Percentiles rank a stretch among this genome's conserved stretches.
Conservation (phyloP, 345 rosid species). For the Salix viminalis region DNA sequence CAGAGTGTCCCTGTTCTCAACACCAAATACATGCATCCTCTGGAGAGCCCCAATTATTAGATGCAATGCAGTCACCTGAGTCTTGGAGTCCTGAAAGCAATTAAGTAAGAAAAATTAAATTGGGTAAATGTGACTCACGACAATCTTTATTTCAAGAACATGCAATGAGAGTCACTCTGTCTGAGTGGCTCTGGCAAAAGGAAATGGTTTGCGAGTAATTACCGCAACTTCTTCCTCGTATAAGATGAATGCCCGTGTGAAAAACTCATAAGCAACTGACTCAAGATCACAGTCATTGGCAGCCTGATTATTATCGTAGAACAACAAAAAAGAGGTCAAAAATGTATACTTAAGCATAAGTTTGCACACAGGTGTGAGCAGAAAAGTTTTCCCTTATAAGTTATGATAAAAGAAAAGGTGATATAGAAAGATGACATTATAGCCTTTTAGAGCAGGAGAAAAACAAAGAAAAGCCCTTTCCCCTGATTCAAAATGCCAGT, state of each 20-base stretch:
- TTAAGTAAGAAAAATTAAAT: not conserved
- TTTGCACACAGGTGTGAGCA: not conserved
- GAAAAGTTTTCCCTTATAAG: not conserved
- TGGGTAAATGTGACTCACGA: not conserved
- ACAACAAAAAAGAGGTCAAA: not conserved
- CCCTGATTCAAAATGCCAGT: not conserved
- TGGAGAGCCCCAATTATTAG: slow-evolving; percentile 89
- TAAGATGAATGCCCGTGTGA: slow-evolving; percentile 83
- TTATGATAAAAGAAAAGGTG: not conserved
- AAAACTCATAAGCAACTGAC: slow-evolving; percentile 91
- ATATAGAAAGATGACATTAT: not conserved
- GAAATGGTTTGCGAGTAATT: slow-evolving; percentile 3
- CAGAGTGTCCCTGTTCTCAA: slow-evolving; percentile 91
- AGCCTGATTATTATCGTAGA: slow-evolving; percentile 44
- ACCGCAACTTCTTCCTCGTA: slow-evolving; percentile 98
- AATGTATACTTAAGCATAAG: not conserved
- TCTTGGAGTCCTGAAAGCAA: slow-evolving; percentile 72
- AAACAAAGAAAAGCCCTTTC: not conserved
- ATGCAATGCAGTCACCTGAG: slow-evolving; percentile 90
- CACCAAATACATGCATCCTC: slow-evolving; percentile 95
- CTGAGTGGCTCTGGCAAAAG: not conserved
- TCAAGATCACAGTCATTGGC: slow-evolving; percentile 91
- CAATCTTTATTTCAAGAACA: not conserved
- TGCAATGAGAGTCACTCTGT: not conserved
- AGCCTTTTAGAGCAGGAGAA: not conserved